Evolutionary conservation across 2,329 filamentous ascomycete genomes (phyloP), one percentile per base, ranked within the genome.

Genomic region (Claviceps sp.): DNA sequence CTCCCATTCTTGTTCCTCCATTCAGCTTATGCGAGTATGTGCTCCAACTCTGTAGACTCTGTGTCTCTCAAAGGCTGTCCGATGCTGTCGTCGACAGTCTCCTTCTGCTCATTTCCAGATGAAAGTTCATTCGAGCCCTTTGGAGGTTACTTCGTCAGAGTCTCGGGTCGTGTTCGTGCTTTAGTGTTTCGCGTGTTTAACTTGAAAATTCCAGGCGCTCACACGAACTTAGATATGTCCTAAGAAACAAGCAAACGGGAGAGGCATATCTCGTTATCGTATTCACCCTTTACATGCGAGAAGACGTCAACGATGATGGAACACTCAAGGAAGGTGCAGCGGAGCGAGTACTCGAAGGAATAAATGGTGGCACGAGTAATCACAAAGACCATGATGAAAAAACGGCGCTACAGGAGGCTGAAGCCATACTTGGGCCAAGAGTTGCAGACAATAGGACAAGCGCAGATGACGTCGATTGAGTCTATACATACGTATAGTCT

Each of bases 221-320:
- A 73, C 87, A 94, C 70, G 77, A 82, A 59, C 79, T 94, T 70
- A 90, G 90, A 77, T 96, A 97, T 69, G 88, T 94, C 53, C 77
- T 97, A 62, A 91, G 90, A 64, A 86, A 96, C 67, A 80, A 80
- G 54, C 68, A 74, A 22, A 91, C 86, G 0, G 79, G 79, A 47
- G 78, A 86, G 37, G 77, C 87, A 16, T 87, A 95, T 59, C 80
- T 95, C 34, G 87, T 91, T 45, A 74, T 97, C 16, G 68, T 88
- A 5, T 91, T 97, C 64, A 85, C 83, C 17, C 72, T 96, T 4
- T 75, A 93, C 54, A 77, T 83, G 8, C 82, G 79, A 51, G 82
- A 86, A 46, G 75, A 85, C 55, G 69, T 83, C 37, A 74, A 79
- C 56, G 76, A 80, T 54, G 72, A 81, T 49, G 79, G 78, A 1